Evolutionary conservation across 345 rosid genomes (phyloP).

Genomic region (Dipteronia dyeriana): DNA sequence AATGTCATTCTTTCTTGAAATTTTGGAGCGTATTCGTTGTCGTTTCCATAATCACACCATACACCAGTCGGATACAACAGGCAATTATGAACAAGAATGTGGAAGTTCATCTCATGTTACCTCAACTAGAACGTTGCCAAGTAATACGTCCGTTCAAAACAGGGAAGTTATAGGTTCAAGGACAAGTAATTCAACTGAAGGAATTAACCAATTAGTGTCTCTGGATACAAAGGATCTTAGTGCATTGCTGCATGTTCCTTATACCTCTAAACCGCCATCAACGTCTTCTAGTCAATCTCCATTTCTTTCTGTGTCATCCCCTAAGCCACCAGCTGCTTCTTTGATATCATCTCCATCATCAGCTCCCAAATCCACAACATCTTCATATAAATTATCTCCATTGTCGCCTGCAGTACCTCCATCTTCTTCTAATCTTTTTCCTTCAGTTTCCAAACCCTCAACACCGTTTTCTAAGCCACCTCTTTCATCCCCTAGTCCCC

Average conservation of each 20-base stretch:
- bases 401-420: not conserved
- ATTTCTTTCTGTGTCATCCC: no score
- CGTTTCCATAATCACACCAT: no score
- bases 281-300: not conserved
- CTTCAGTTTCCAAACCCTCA: no score
- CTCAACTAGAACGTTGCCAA: no score
- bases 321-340: no score
- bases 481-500: no score
- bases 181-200: not conserved
- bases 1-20: conserved; percentile 25
- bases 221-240: no score
- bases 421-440: not conserved
- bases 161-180: no score
- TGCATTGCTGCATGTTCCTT: no score
- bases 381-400: not conserved
- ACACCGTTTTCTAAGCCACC: conserved; percentile 13
- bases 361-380: not conserved
- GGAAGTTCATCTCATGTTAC: not conserved
- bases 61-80: not conserved
- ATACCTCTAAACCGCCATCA: no score
- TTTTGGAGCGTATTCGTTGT: conserved; percentile 28
- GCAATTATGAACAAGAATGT: no score
- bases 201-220: not conserved
- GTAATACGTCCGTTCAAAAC: no score
- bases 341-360: not conserved